Percentiles rank a stretch among this genome's conserved stretches.
phyloP scores from a whole-genome alignment of 2,329 filamentous ascomycete species.

The Microdochium paspali region DNA sequence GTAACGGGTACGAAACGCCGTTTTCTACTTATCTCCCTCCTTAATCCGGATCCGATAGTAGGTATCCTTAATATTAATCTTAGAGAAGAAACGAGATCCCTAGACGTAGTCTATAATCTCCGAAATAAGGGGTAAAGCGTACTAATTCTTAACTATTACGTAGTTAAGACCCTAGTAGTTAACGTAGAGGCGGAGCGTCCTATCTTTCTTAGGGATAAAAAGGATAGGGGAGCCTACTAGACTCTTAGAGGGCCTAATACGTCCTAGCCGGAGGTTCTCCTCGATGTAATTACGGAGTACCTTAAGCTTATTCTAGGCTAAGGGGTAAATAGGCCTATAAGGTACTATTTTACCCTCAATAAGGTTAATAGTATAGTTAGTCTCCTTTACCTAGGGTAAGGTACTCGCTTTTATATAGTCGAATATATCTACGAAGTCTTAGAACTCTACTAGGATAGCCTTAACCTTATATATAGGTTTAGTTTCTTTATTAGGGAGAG shows the following conservation, averaged over 20 bases:
- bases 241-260: too few species aligned
- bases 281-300: too few species aligned
- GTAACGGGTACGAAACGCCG: slow-evolving; percentile 18
- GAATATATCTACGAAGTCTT: not conserved
- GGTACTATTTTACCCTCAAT: too few species aligned
- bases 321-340: too few species aligned
- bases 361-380: not conserved
- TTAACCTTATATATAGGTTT: not conserved
- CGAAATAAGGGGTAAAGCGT: slow-evolving; percentile 18
- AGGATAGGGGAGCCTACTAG: too few species aligned
- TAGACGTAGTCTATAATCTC: slow-evolving; percentile 17
- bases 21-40: slow-evolving; percentile 22
- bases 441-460: not conserved
- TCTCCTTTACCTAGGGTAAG: not conserved
- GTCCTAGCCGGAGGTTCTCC: too few species aligned
- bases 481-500: not conserved
- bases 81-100: slow-evolving; percentile 14
- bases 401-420: not conserved
- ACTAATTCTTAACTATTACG: slow-evolving; percentile 21
- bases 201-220: too few species aligned
- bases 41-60: slow-evolving; percentile 23
- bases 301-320: too few species aligned
- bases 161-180: slow-evolving; percentile 17
- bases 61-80: too few species aligned
- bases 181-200: slow-evolving; percentile 5